Evolutionary conservation across 192 early-diverging fungal genomes (phyloP), one percentile per base, ranked within the genome.

Genomic region (Chytriomyces sp.): DNA sequence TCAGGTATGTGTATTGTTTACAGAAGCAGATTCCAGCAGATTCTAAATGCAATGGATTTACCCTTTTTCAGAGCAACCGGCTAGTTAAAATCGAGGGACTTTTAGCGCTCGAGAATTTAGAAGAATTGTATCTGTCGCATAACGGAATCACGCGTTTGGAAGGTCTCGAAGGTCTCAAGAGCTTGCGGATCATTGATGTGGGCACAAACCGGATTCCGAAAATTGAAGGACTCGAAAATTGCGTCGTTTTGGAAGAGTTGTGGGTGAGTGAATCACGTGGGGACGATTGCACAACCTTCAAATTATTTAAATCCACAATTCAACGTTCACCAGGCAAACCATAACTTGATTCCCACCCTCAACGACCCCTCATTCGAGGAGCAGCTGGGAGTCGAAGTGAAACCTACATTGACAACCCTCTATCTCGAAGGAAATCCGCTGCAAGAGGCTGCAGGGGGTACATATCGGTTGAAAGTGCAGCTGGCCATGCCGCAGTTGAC

Each of bases 361-460:
- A 90, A 91, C 18, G 89, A 94, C 50, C 68, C 77, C 8, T 57
- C 67, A 64, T 80, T 99, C 46, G 90, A 96, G 75, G 44, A 66
- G 1, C 86, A 94, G 75, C 82, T 97, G 66, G 61, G 79, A 2
- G 68, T 82, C 23, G 87, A 91, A 50, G 60, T 68, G 26, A 81
- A 92, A 2, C 88, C 77, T 0, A 71, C 67, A 0, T 95, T 72
- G 81, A 89, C 45, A 18, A 98, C 97, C 0, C 91, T 98, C 6
- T 99, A 99, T 80, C 85, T 98, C 45, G 97, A 99, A 82, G 92
- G 94, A 60, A 99, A 98, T 80, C 97, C 97, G 4, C 72, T 99
- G 70, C 93, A 99, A 81, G 85, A 77, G n/a, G 80, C 86, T 5
- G 88, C 90, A 67, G 85, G 88, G 1, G 86, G 93, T 0, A 92